Percentiles rank a stretch among this genome's conserved stretches.
These are phyloP conservation scores for Kwoniella mangroviensis DNA, from an alignment of 768 basidiomycete genomes.

Conservation along the genomic window DNA sequence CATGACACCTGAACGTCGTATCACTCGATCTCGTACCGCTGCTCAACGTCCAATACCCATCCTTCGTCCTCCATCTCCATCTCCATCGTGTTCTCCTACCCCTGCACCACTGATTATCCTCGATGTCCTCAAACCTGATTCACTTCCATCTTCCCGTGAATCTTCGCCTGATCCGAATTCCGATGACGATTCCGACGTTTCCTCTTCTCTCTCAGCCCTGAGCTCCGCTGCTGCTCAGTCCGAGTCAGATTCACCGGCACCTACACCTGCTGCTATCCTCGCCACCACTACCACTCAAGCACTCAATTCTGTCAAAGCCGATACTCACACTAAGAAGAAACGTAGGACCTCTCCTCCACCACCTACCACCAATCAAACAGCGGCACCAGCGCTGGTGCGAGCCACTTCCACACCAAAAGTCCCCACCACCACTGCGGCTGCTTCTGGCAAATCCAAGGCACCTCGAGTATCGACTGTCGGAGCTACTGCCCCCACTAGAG, in stretches of 20 bases:
- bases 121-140: not conserved
- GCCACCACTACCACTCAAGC: not conserved
- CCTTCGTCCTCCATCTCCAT: not conserved
- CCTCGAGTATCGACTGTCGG: conserved; percentile 7
- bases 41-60: not conserved
- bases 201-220: conserved; percentile 14
- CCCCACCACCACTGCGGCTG: not conserved
- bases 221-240: conserved; percentile 9
- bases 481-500: conserved; percentile 9
- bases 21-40: conserved; percentile 3
- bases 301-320: not conserved
- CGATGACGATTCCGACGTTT: not conserved
- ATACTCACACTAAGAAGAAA: conserved; percentile 23
- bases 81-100: not conserved
- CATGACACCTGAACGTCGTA: conserved; percentile 4
- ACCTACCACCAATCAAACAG: not conserved
- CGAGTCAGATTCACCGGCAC: not conserved
- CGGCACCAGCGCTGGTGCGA: conserved; percentile 1
- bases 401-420: conserved; percentile 1
- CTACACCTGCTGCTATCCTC: not conserved
- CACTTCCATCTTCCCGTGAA: conserved; percentile 1
- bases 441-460: conserved; percentile 1
- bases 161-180: not conserved
- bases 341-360: conserved; percentile 19
- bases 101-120: not conserved